Evolutionary conservation across 75 land plant genomes (phyloP).

Genomic region (Chamaecyparis obtusa): DNA sequence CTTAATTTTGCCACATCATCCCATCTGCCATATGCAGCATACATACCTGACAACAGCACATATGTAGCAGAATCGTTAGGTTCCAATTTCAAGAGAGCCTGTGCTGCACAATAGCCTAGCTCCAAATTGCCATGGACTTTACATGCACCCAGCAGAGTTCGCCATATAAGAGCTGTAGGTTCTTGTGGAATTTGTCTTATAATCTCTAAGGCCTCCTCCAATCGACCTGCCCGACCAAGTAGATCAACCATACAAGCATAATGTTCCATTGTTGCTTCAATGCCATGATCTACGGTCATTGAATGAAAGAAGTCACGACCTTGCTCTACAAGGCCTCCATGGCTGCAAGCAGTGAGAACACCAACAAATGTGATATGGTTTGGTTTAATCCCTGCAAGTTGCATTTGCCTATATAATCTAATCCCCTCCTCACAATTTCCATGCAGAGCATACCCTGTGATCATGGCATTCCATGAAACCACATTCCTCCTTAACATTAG

Average conservation of each 20-base stretch:
- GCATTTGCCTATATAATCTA: slow-evolving; percentile 10
- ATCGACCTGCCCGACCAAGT: slow-evolving; percentile 17
- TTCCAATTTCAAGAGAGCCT: slow-evolving; percentile 18
- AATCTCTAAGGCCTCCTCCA: slow-evolving; percentile 19
- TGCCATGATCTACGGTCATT: slow-evolving; percentile 8
- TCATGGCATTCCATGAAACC: slow-evolving; percentile 31
- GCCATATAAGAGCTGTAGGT: slow-evolving; percentile 19
- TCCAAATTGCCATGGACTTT: slow-evolving; percentile 16
- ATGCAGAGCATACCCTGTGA: slow-evolving; percentile 20
- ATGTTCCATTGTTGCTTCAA: slow-evolving; percentile 14
- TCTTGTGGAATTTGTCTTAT: slow-evolving; percentile 21
- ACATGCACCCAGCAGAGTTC: slow-evolving; percentile 27
- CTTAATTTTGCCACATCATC: slow-evolving; percentile 7
- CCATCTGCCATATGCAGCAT: slow-evolving; percentile 20
- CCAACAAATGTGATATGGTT: slow-evolving; percentile 17
- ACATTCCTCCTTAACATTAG: slow-evolving; percentile 11
- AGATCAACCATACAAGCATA: slow-evolving; percentile 19
- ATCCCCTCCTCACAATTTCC: slow-evolving; percentile 25
- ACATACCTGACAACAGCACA: slow-evolving; percentile 23
- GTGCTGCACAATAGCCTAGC: slow-evolving; percentile 16
- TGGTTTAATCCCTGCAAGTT: slow-evolving; percentile 12
- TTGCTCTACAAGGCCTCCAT: slow-evolving; percentile 21
- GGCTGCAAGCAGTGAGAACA: slow-evolving; percentile 19
- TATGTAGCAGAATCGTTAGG: slow-evolving; percentile 19
- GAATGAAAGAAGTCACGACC: slow-evolving; percentile 5